These are phyloP conservation scores for Mycena crocata DNA, from an alignment of 768 basidiomycete genomes.

Conservation along the genomic window DNA sequence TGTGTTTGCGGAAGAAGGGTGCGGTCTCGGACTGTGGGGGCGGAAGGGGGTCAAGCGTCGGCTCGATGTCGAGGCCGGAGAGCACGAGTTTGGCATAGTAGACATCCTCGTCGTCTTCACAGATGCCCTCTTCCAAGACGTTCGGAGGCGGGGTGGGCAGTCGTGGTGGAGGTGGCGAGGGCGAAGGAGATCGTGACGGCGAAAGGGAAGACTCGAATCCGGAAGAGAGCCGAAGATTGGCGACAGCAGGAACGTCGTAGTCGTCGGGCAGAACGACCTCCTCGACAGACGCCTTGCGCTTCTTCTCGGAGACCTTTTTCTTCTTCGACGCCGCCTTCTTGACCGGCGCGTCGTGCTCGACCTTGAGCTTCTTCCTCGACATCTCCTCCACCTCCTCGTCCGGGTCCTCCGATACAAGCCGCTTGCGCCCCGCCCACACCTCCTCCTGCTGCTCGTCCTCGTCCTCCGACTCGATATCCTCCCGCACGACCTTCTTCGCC, in stretches of 20 bases:
- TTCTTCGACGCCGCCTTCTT: slow-evolving; percentile 54
- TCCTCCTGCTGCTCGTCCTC: slow-evolving; percentile 55
- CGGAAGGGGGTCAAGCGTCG: slow-evolving; percentile 34
- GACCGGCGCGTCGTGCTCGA: slow-evolving; percentile 31
- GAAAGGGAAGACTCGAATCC: slow-evolving; percentile 58
- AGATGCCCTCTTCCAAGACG: slow-evolving; percentile 66
- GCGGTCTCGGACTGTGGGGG: slow-evolving; percentile 49
- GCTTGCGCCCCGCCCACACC: slow-evolving; percentile 52
- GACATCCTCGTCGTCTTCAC: slow-evolving; percentile 90
- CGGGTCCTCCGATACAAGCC: slow-evolving; percentile 55
- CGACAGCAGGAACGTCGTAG: slow-evolving; percentile 61
- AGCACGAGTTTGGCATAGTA: slow-evolving; percentile 80
- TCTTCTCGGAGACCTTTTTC: slow-evolving; percentile 55
- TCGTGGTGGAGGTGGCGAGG: slow-evolving; percentile 46
- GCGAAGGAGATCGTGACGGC: slow-evolving; percentile 65
- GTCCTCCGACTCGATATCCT: slow-evolving; percentile 71
- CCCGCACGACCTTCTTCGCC: slow-evolving; percentile 51
- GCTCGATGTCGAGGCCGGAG: slow-evolving; percentile 49
- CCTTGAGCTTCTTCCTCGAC: slow-evolving; percentile 30
- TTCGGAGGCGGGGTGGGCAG: slow-evolving; percentile 65
- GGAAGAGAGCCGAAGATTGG: slow-evolving; percentile 61
- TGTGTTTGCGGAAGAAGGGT: slow-evolving; percentile 75
- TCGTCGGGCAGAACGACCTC: slow-evolving; percentile 64
- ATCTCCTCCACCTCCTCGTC: slow-evolving; percentile 42
- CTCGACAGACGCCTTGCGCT: slow-evolving; percentile 53